Evolutionary conservation across 2,329 filamentous ascomycete genomes (phyloP), one percentile per base, ranked within the genome.

Genomic region (Paecilomyces niveus): DNA sequence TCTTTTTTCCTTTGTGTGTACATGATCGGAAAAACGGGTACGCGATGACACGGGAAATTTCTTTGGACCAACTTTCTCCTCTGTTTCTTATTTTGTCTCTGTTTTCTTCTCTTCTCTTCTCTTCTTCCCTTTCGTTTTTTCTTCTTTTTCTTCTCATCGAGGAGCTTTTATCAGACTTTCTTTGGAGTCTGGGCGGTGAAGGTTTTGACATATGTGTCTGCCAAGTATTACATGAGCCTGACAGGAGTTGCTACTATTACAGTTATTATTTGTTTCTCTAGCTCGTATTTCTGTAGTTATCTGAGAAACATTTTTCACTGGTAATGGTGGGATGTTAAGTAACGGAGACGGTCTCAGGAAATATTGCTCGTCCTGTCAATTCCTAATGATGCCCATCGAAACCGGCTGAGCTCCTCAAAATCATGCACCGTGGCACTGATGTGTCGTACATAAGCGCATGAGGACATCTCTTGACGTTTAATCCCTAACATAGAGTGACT

Each of bases 1-100:
- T 52, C 50, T 52, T 52, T 39, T 52, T 22, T 52, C 50, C 50
- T 56, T 33, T 56, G 39, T 56, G 45, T 56, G 39, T 56, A 56
- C 39, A 56, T 56, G 54, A 51, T 33, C 39, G 54, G 54, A 39
- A 31, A 52, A 56, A 56, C 24, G 54, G 54, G 54, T 45, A 55
- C 29, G 54, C 33, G 21, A 55, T 49, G 54, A 55, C 50, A 52
- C 50, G 50, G 50, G 26, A 45, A 45, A 45, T 45, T 9, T 52
- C 22, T 52, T 52, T 52, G 50, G 50, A 52, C 15, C 50, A 8
- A 45, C n/a, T 21, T 21, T 29, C 11, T 22, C 29, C 24, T 35
- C 53, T 54, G 26, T 54, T 35, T 32, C n/a, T 35, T 18, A 54
- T n/a, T 31, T 21, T 33, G 8, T 29, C 18, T 24, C 18, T 53